These are phyloP conservation scores for Corinectria fuckeliana DNA, from an alignment of 2,329 filamentous ascomycete genomes.

Conservation along the genomic window DNA sequence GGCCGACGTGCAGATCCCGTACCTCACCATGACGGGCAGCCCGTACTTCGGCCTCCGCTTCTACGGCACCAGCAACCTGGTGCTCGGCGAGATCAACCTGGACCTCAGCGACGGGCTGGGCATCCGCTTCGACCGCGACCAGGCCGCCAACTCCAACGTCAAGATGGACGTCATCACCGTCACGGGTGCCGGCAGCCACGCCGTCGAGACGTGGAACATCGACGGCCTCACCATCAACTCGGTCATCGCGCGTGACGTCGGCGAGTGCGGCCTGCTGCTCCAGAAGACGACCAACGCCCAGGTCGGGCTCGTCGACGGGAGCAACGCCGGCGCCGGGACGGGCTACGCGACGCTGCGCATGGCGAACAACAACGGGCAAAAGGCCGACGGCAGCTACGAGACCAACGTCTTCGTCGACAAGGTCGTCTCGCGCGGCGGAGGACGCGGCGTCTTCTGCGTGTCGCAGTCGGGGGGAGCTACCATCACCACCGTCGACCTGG, in stretches of 20 bases:
- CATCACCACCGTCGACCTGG: slow-evolving; percentile 57
- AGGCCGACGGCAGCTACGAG: slow-evolving; percentile 54
- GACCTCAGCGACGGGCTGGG: slow-evolving; percentile 61
- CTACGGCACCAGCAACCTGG: slow-evolving; percentile 56
- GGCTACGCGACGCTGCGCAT: slow-evolving; percentile 64
- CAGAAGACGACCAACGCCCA: slow-evolving; percentile 59
- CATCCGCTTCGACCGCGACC: slow-evolving; percentile 64
- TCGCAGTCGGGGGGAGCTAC: slow-evolving; percentile 60
- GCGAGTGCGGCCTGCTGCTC: slow-evolving; percentile 63
- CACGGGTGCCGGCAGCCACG: slow-evolving; percentile 60
- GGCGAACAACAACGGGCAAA: slow-evolving; percentile 62
- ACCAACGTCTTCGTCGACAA: slow-evolving; percentile 61
- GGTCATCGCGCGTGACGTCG: slow-evolving; percentile 60
- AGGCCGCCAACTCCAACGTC: slow-evolving; percentile 58
- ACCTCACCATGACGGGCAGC: slow-evolving; percentile 62
- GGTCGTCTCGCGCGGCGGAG: slow-evolving; percentile 62
- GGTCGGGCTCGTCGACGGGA: slow-evolving; percentile 61
- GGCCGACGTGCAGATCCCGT: slow-evolving; percentile 58
- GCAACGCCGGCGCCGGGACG: slow-evolving; percentile 58
- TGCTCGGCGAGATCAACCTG: slow-evolving; percentile 60
- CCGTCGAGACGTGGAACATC: slow-evolving; percentile 67
- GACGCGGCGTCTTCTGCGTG: slow-evolving; percentile 64
- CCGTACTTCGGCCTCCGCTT: slow-evolving; percentile 65
- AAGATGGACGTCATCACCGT: slow-evolving; percentile 59
- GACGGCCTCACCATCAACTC: slow-evolving; percentile 57